Evolutionary conservation across 169 alveolate species (phyloP).

Genomic region (Cryptosporidium canis): DNA sequence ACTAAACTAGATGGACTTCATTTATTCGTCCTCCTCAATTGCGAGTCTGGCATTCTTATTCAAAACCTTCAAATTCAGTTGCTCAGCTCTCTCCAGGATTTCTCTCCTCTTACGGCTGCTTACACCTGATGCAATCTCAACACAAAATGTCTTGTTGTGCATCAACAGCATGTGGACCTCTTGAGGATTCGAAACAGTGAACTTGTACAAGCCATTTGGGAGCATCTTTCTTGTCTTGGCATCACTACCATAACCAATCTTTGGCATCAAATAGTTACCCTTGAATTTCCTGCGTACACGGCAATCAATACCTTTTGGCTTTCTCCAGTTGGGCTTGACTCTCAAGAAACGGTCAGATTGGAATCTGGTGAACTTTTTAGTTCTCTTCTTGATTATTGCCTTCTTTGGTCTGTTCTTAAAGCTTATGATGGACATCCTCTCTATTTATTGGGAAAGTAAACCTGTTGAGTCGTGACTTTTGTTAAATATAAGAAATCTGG

Average conservation of each 20-base stretch:
- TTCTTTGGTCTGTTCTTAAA: slow-evolving; percentile 73
- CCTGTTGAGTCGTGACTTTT: not conserved
- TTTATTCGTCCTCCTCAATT: slow-evolving; percentile 72
- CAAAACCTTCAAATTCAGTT: slow-evolving; percentile 90
- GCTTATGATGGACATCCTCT: slow-evolving; percentile 7
- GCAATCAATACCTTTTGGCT: slow-evolving; percentile 97
- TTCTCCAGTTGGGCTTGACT: slow-evolving; percentile 95
- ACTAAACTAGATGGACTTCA: slow-evolving; percentile 20
- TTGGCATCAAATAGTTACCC: slow-evolving; percentile 94
- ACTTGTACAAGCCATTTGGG: slow-evolving; percentile 93
- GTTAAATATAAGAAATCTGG: not conserved
- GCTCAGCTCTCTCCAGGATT: slow-evolving; percentile 93
- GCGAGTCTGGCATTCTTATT: slow-evolving; percentile 87
- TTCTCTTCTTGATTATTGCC: slow-evolving; percentile 92
- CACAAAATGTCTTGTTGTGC: slow-evolving; percentile 94
- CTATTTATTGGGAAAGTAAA: not conserved
- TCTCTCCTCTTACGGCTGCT: slow-evolving; percentile 91
- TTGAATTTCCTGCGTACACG: slow-evolving; percentile 95
- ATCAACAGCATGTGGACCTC: slow-evolving; percentile 94
- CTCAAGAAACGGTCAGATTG: slow-evolving; percentile 94
- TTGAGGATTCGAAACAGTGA: slow-evolving; percentile 86
- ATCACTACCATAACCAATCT: slow-evolving; percentile 96
- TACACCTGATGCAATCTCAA: slow-evolving; percentile 92
- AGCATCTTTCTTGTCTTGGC: slow-evolving; percentile 92
- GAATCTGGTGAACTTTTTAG: slow-evolving; percentile 93